Percentiles rank a stretch among this genome's conserved stretches.
These are phyloP conservation scores for Macrophomina pseudophaseolina DNA, from an alignment of 2,329 filamentous ascomycete genomes.

Conservation along the genomic window DNA sequence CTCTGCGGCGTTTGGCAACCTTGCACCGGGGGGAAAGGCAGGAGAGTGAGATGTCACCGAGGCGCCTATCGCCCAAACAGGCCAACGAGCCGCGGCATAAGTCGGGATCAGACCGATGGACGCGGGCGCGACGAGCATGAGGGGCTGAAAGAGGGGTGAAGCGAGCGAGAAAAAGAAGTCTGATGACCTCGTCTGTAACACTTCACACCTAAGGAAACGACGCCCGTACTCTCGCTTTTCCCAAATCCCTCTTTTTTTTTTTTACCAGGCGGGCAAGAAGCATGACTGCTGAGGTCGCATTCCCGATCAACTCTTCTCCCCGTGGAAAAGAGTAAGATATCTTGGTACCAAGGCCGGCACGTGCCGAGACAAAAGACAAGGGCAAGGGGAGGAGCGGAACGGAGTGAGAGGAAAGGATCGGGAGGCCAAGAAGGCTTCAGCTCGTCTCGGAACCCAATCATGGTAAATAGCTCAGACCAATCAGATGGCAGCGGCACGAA, in stretches of 20 bases:
- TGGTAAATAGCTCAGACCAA: not conserved
- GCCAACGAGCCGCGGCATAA: not conserved
- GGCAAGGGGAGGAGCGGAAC: not conserved
- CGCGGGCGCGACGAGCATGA: not conserved
- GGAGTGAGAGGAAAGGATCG: not conserved
- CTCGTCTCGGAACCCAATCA: conserved; percentile 10
- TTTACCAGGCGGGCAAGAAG: not conserved
- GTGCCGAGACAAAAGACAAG: not conserved
- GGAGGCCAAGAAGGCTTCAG: conserved; percentile 8
- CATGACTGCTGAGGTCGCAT: not conserved
- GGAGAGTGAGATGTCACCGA: not conserved
- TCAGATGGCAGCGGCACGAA: not conserved
- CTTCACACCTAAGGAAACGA: not conserved
- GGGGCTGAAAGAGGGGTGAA: not conserved
- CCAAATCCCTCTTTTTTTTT: too few species aligned
- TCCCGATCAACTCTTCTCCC: not conserved
- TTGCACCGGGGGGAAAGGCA: not conserved
- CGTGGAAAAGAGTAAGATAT: not conserved
- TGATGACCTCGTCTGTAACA: not conserved
- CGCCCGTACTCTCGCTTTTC: too few species aligned
- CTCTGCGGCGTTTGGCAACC: not conserved
- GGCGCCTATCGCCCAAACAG: not conserved
- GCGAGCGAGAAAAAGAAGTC: not conserved
- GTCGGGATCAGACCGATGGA: not conserved
- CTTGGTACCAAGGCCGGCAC: not conserved